Evolutionary conservation across 2,329 filamentous ascomycete genomes (phyloP), one percentile per base, ranked within the genome.

Genomic region (Neopestalotiopsis sp.): DNA sequence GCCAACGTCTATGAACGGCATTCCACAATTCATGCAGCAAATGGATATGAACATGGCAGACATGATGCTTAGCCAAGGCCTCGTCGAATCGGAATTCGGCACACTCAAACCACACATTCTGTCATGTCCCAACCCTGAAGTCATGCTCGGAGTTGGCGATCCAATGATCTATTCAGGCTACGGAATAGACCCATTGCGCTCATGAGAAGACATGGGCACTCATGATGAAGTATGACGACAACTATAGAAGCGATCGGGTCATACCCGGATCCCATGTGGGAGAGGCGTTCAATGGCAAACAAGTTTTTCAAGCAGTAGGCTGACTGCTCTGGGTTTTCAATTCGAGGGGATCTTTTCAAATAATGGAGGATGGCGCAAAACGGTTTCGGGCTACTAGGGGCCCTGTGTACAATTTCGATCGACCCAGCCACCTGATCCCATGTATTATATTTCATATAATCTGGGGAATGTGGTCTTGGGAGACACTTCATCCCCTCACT

Each of bases 141-240:
- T 86, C 7, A 89, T 89, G 86, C 81, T 89, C 75, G 85, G 86
- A 20, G 83, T 88, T 74, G 84, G 83, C 20, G 87, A 89, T 70
- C 86, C 87, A 1, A 89, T 89, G 86, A 88, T 89, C 68, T 89
- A 85, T 73, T 81, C 83, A 3, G 84, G 85, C 59, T 88, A 84
- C 74, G 85, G 86, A 68, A 77, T 78, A 73, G 77, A 78, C 60
- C 75, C 76, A 61, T 71, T 78, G 70, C 74, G 76, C 59, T 74
- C 75, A 61, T 76, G 70, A 73, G 45, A 52, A 20, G 45, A 52
- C 9, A 52, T n/a, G 45, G 45, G 45, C 45, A 20, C 45, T 52
- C 45, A 52, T 28, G 28, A 38, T 10, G 28, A 20, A 60, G 14
- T n/a, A 38, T 13, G 57, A 32, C 28, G 13, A 30, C 57, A 30